These are phyloP conservation scores for Colletotrichum musicola DNA, from an alignment of 2,329 filamentous ascomycete species.

Conservation along the genomic window DNA sequence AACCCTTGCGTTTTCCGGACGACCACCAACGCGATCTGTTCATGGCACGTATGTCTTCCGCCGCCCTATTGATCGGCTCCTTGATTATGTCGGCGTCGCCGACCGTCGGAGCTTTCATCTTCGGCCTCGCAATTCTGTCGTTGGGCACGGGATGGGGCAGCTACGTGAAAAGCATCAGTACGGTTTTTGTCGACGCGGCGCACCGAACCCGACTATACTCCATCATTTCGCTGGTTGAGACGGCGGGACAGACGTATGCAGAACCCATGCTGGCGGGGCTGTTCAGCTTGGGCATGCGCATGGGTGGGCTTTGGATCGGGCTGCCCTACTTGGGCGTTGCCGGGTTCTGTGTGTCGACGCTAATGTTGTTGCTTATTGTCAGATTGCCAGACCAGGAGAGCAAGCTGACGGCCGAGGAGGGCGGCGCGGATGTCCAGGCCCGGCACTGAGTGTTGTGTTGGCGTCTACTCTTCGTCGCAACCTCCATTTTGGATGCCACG, in stretches of 20 bases:
- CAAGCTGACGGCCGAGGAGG: slow-evolving; percentile 17
- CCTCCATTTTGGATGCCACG: neutral
- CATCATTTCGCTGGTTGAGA: slow-evolving; percentile 42
- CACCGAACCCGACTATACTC: slow-evolving; percentile 48
- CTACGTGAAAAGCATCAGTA: slow-evolving; percentile 44
- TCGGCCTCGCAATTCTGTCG: slow-evolving; percentile 46
- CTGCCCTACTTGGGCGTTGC: slow-evolving; percentile 49
- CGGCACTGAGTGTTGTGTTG: neutral
- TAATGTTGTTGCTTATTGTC: slow-evolving; percentile 26
- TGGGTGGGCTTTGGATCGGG: slow-evolving; percentile 47
- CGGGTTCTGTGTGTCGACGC: slow-evolving; percentile 9
- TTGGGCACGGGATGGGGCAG: slow-evolving; percentile 45
- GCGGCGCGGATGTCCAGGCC: neutral
- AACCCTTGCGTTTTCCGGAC: slow-evolving; percentile 41
- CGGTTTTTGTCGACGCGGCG: slow-evolving; percentile 44
- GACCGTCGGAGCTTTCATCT: slow-evolving; percentile 43
- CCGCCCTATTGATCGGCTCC: slow-evolving; percentile 41
- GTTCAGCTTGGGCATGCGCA: slow-evolving; percentile 46
- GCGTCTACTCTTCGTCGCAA: no score
- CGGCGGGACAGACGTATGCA: slow-evolving; percentile 44
- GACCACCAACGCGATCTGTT: slow-evolving; percentile 46
- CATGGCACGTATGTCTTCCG: slow-evolving; percentile 44
- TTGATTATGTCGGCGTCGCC: slow-evolving; percentile 45
- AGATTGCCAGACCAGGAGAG: slow-evolving; percentile 23
- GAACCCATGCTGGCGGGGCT: slow-evolving; percentile 45